Evolutionary conservation across 352 stramenopile species (phyloP), one percentile per base, ranked within the genome.

Genomic region (Pythium utonaiense): DNA sequence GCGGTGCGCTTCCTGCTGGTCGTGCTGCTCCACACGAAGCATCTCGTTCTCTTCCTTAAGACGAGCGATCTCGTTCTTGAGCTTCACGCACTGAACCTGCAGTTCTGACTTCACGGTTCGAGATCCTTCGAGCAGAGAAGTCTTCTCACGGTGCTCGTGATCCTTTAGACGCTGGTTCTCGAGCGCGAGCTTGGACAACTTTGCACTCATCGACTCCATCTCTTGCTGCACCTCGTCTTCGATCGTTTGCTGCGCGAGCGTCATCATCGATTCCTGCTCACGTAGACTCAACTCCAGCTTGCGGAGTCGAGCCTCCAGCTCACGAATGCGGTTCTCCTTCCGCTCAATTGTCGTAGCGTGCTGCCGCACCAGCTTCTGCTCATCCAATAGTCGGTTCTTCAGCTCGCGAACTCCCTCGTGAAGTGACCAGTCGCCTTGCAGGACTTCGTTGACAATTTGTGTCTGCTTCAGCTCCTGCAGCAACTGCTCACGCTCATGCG

Each of bases 81-180:
- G 66, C n/a, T 75, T 78, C 17, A 53, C 48, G 61, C 66, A 88
- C 27, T 73, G 73, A 1, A 68, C 53, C 58, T 86, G 67, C 66
- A 67, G 40, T 21, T 67, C 53, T 2, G 24, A 61, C 31, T 67
- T 67, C 25, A 57, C 54, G 0, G 64, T 49, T 31, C 47, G 41
- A 2, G 59, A 64, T 6, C 47, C 50, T 53, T 67, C 58, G 1
- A 64, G 41, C 10, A 66, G 31, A 4, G 64, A 31, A 16, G 48
- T 30, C 49, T 71, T 71, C 25, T 62, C 52, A 17, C 50, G 58
- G 17, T 67, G 44, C 2, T 67, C 59, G 12, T 64, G 34, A 19
- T 77, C 69, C 57, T 69, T 69, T 47, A 86, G 57, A 25, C 75
- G 45, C 16, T 70, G 57, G 55, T 89, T 89, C 53, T 88, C 78